Conservation (phyloP, 129 eudicot genomes). For the Saussurea involucrata region DNA sequence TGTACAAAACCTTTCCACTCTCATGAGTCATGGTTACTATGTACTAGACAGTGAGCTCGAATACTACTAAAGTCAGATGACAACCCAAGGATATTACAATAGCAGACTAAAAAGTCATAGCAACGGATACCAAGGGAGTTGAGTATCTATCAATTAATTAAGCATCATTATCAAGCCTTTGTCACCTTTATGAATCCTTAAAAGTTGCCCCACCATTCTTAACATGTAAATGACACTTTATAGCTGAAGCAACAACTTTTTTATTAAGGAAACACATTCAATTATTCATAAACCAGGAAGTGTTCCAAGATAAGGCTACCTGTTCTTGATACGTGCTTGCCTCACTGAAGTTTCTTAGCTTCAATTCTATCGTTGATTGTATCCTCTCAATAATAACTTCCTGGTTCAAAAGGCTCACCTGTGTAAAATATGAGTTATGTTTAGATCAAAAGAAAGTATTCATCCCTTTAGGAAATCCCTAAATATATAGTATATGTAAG, state of each 20-base stretch:
- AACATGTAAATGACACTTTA: constrained; percentile 5
- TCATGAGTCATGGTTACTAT: no score
- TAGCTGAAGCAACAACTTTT: background rate
- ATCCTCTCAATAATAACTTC: constrained; percentile 89
- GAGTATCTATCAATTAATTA: background rate
- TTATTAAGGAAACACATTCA: background rate
- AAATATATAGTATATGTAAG: background rate
- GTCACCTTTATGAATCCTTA: background rate
- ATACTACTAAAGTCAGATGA: no score
- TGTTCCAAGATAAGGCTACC: constrained; percentile 36
- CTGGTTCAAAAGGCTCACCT: constrained; percentile 99
- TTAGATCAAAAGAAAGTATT: background rate
- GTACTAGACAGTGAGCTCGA: no score
- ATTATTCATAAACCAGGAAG: constrained; percentile 4
- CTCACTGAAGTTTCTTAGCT: constrained; percentile 75
- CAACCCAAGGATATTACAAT: background rate
- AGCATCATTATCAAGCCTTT: background rate
- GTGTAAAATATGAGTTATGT: constrained; percentile 10
- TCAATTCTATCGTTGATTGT: constrained; percentile 78
- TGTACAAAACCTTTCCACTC: no score
- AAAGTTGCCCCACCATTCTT: background rate
- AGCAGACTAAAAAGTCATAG: background rate
- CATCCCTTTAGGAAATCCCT: background rate
- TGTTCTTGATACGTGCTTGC: constrained; percentile 79
- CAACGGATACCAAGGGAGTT: background rate